Conservation (phyloP, 2,329 filamentous ascomycete genomes). For the Paracoccidioides lutzii region DNA sequence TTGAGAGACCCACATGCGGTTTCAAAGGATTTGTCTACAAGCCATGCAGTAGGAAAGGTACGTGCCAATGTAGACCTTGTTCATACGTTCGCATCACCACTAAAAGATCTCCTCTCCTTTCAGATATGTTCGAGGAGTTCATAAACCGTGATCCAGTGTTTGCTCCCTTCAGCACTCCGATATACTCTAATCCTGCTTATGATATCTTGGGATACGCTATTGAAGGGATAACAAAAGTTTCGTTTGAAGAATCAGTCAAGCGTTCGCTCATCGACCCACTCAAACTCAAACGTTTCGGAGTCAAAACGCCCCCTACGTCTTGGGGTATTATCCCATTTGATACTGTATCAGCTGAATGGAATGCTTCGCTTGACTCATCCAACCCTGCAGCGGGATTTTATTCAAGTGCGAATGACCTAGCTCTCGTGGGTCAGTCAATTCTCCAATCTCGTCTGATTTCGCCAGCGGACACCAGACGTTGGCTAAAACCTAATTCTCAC, state of each 20-base stretch:
- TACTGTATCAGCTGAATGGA: constrained; percentile 21
- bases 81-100: background rate
- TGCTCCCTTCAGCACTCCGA: constrained; percentile 23
- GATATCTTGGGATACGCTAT: constrained; percentile 27
- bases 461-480: constrained; percentile 23
- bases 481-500: constrained; percentile 31
- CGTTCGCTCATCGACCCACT: constrained; percentile 22
- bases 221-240: constrained; percentile 21
- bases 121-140: constrained; percentile 22
- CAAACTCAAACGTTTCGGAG: constrained; percentile 22
- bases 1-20: background rate
- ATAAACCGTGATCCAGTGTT: constrained; percentile 21
- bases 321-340: constrained; percentile 26
- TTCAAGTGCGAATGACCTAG: constrained; percentile 24
- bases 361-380: constrained; percentile 20
- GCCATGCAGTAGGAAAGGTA: constrained; percentile 1
- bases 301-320: constrained; percentile 19
- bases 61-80: background rate
- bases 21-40: background rate
- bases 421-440: constrained; percentile 27
- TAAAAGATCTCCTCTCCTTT: background rate
- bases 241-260: constrained; percentile 21
- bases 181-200: constrained; percentile 30
- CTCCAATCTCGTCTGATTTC: constrained; percentile 26
- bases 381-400: constrained; percentile 16